A percentile compares a stretch with the other conserved stretches of the same genome.
These are phyloP conservation scores for Darksidea phi DNA, from an alignment of 495 filamentous ascomycete species.

Conservation along the genomic window DNA sequence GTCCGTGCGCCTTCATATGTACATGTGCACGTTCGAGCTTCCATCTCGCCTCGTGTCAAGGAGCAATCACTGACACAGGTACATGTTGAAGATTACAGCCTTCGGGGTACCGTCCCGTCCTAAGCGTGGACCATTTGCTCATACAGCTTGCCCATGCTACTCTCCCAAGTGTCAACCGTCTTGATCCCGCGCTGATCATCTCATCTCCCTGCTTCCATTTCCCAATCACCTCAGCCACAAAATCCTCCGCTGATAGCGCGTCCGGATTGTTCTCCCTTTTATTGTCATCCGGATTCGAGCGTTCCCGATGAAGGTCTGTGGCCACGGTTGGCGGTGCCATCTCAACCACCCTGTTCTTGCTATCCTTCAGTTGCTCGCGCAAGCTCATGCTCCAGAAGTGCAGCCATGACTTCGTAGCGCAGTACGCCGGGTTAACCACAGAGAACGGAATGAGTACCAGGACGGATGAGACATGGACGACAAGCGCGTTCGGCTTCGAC, in stretches of 20 bases:
- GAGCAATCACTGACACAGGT: too few relatives aligned
- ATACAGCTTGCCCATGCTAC: conserved; percentile 32
- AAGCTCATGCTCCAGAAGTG: conserved; percentile 53
- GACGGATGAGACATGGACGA: conserved; percentile 52
- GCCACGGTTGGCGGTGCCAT: conserved; percentile 52
- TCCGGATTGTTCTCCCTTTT: conserved; percentile 50
- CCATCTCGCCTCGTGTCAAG: too few relatives aligned
- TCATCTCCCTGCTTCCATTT: conserved; percentile 46
- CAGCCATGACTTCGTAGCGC: conserved; percentile 52
- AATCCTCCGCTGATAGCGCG: conserved; percentile 48
- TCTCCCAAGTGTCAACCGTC: conserved; percentile 47
- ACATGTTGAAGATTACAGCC: too few relatives aligned
- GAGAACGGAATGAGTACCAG: conserved; percentile 48
- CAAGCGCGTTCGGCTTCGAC: conserved; percentile 36
- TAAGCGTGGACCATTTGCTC: background rate
- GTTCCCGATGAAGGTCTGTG: conserved; percentile 52
- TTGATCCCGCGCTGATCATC: conserved; percentile 41
- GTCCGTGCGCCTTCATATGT: background rate
- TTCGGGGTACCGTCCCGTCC: too few relatives aligned
- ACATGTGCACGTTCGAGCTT: too few relatives aligned
- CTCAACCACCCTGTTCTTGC: conserved; percentile 46
- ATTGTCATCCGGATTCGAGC: conserved; percentile 52
- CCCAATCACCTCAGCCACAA: conserved; percentile 46
- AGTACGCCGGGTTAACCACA: conserved; percentile 52
- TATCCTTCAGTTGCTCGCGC: conserved; percentile 45